Percentiles rank a stretch among this genome's conserved stretches.
Evolutionary conservation across 306 rosid species (phyloP).

Genomic region (Prosopis cineraria): DNA sequence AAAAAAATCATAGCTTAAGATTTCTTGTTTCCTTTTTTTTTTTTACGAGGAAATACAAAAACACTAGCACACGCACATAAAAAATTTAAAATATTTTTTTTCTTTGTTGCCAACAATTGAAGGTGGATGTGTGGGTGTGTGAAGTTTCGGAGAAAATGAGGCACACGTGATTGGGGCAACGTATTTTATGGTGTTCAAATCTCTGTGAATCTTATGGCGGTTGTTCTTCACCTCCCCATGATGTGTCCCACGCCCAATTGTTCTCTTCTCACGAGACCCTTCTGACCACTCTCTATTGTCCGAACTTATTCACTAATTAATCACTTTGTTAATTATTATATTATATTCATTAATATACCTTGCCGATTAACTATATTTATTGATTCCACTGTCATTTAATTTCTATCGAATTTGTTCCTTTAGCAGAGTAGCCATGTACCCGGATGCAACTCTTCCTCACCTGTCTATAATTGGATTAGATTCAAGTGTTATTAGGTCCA

Average conservation of each 20-base stretch:
- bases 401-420: conserved; percentile 3
- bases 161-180: conserved; percentile 43
- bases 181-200: conserved; percentile 38
- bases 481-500: too few relatives aligned
- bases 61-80: neutral
- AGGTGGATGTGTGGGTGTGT: neutral
- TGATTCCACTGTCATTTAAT: conserved; percentile 10
- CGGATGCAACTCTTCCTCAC: conserved; percentile 5
- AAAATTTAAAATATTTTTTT: neutral
- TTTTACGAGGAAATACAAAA: neutral
- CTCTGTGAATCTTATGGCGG: conserved; percentile 34
- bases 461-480: too few relatives aligned
- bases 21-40: neutral
- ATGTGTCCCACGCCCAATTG: conserved; percentile 1
- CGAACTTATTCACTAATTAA: neutral
- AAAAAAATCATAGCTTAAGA: neutral
- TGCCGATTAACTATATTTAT: neutral
- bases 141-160: conserved; percentile 37
- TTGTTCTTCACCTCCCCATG: neutral
- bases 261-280: neutral
- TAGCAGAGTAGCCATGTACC: conserved; percentile 19
- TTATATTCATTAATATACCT: neutral
- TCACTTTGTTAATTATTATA: neutral
- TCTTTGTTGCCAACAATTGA: neutral
- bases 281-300: neutral